These are phyloP conservation scores for Lepidium aucheri DNA, from an alignment of 345 rosid genomes.

Conservation along the genomic window DNA sequence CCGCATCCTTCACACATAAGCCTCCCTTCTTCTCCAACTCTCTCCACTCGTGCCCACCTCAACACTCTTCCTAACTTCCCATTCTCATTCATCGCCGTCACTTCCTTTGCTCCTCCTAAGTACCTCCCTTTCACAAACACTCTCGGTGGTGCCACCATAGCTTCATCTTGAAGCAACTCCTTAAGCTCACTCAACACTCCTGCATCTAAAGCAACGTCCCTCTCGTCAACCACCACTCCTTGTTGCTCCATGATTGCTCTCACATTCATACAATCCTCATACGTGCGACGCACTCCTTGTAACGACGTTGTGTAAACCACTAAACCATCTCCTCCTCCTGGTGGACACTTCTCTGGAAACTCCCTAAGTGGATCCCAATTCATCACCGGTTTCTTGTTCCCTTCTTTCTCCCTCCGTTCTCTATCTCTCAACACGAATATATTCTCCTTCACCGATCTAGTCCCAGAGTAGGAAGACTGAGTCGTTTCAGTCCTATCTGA, in stretches of 20 bases:
- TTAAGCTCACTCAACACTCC: constrained; percentile 59
- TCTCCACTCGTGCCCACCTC: constrained; percentile 54
- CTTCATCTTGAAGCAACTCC: constrained; percentile 45
- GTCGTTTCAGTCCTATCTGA: constrained; percentile 8
- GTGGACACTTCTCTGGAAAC: constrained; percentile 73
- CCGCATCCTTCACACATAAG: constrained; percentile 83
- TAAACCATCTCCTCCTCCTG: constrained; percentile 51
- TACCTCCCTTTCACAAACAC: constrained; percentile 82
- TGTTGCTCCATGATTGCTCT: constrained; percentile 45
- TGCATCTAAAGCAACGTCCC: constrained; percentile 80
- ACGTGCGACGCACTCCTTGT: constrained; percentile 74
- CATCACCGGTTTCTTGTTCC: constrained; percentile 38
- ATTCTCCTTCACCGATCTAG: constrained; percentile 58
- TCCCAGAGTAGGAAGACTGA: constrained; percentile 14
- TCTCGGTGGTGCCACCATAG: constrained; percentile 45
- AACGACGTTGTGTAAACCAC: constrained; percentile 89
- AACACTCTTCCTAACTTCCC: constrained; percentile 62
- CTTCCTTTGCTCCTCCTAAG: constrained; percentile 70
- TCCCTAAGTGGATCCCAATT: constrained; percentile 65
- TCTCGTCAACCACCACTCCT: constrained; percentile 65
- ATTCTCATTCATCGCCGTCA: constrained; percentile 59
- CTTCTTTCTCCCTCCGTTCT: constrained; percentile 58
- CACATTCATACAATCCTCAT: constrained; percentile 59
- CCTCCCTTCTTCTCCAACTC: constrained; percentile 50
- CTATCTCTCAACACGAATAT: constrained; percentile 55